Conservation (phyloP, 352 stramenopile species). For the Pythium insidiosum region DNA sequence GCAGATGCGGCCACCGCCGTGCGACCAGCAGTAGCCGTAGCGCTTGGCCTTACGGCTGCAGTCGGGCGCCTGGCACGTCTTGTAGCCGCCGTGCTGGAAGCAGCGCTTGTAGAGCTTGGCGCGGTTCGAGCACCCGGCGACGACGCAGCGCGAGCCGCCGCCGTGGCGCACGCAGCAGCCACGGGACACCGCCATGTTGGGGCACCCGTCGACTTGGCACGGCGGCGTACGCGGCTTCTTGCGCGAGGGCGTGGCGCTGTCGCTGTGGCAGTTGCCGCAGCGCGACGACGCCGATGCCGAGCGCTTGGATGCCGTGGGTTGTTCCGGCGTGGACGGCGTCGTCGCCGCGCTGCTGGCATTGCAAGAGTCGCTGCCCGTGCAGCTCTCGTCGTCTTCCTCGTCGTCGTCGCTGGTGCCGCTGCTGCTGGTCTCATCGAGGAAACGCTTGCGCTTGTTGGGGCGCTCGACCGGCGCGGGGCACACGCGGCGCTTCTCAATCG, state of each 20-base stretch:
- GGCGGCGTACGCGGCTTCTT: conserved; percentile 36
- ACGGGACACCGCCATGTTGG: conserved; percentile 47
- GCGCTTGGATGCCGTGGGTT: too few relatives aligned
- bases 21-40: conserved; percentile 79
- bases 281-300: too few relatives aligned
- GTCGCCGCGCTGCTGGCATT: too few relatives aligned
- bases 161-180: conserved; percentile 44
- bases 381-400: conserved; percentile 8
- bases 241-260: neutral
- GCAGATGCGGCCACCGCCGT: conserved; percentile 69
- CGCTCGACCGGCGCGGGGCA: neutral
- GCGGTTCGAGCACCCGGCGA: conserved; percentile 54
- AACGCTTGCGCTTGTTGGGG: conserved; percentile 19
- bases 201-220: conserved; percentile 60
- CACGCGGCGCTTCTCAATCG: conserved; percentile 8
- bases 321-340: conserved; percentile 1
- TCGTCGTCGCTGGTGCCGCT: conserved; percentile 6
- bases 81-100: conserved; percentile 71
- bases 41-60: conserved; percentile 71
- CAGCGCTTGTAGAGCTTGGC: conserved; percentile 68
- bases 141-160: conserved; percentile 36
- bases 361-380: too few relatives aligned
- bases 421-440: neutral
- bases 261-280: neutral
- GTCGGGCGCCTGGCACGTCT: conserved; percentile 49